Base-by-base conservation (phyloP, 2,329 filamentous ascomycete species). In the Biscogniauxia sp. region DNA sequence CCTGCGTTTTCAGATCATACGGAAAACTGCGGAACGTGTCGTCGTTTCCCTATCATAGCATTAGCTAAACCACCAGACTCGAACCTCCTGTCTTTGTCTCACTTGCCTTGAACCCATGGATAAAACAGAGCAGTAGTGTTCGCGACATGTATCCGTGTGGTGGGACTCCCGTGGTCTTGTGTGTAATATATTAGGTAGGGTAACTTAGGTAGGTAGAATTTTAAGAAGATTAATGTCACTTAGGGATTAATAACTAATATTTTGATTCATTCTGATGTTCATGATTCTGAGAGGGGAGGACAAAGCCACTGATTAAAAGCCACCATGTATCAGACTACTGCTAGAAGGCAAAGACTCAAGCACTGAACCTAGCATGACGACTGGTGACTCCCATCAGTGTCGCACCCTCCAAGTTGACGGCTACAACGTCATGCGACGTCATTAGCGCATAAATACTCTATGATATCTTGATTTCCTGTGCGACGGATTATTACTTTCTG, bases 71-170 rank as follows among this genome's bases (percentile, higher is more conserved):
- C 2, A 25, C 23, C 6, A 28, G 32, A 20, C 62, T 17, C 6
- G 28, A 9, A 7, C 15, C 6, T 11, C 60, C 50, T 17, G 20
- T 53, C 54, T n/a, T n/a, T 58, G 45, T n/a, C 25, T 51, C 9
- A 41, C 63, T 55, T 23, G 83, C 84, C 79, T 90, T 90, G 80
- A 92, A 92, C 53, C 89, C 89, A 73, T 92, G 89, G 55, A 92
- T 85, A 71, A 91, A 92, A 71, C 88, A 89, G 7, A 92, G 79
- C 2, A 92, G 76, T 4, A 92, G 73, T 20, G 88, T 89, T 56
- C 80, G 78, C 55, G 77, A 65, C 79, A 81, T 80, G 49, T 41
- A 61, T 20, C 26, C 15, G 32, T 5, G 28, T 26, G 45, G 13
- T 51, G 26, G 15, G 37, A 19, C 5, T 4, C 11, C 9, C 17